Conservation (phyloP, 2,329 filamentous ascomycete genomes). For the Talaromyces marneffei region DNA sequence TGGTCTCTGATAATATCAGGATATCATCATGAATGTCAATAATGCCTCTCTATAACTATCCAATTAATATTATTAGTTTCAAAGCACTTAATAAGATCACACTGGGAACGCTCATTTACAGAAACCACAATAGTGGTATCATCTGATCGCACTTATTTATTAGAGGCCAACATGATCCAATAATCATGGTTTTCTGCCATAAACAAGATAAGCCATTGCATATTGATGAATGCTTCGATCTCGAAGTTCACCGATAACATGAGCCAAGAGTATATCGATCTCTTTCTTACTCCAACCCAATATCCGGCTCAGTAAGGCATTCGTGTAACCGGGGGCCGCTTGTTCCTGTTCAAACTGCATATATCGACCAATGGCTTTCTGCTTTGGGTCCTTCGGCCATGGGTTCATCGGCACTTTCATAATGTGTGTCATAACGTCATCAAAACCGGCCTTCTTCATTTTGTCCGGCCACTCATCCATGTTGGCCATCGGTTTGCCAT, state of each 20-base stretch:
- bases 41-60: constrained; percentile 18
- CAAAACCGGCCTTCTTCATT: constrained; percentile 6
- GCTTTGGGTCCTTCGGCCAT: constrained; percentile 45
- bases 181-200: constrained; percentile 23
- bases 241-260: constrained; percentile 34
- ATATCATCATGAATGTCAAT: neutral
- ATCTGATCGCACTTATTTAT: constrained; percentile 21
- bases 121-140: constrained; percentile 20
- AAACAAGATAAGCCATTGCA: constrained; percentile 28
- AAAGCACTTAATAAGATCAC: constrained; percentile 21
- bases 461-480: constrained; percentile 11
- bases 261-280: constrained; percentile 34
- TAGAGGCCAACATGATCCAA: too few relatives aligned
- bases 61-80: constrained; percentile 21
- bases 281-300: constrained; percentile 34
- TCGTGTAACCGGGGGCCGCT: constrained; percentile 27
- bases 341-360: constrained; percentile 28
- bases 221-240: constrained; percentile 36
- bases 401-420: constrained; percentile 42
- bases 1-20: neutral
- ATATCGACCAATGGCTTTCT: constrained; percentile 39
- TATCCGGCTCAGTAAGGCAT: constrained; percentile 28
- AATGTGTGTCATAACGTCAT: constrained; percentile 1
- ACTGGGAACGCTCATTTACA: constrained; percentile 20
- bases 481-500: constrained; percentile 30